Base-by-base conservation (phyloP, 192 early-diverging fungal genomes). In the Chytriomyces sp. region DNA sequence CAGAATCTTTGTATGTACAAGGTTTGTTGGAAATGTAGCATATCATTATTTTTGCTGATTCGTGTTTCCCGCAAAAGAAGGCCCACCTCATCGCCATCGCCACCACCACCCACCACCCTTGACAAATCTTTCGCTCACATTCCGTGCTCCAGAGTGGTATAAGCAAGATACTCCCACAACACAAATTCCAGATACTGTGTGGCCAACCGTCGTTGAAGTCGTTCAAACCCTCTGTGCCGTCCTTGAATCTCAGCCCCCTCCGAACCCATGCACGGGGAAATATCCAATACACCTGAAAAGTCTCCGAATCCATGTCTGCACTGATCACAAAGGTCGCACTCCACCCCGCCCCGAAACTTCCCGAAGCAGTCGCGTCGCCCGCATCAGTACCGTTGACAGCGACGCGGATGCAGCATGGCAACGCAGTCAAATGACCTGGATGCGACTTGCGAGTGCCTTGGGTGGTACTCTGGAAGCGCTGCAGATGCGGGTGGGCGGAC, bases 31-130 rank as follows among this genome's bases (percentile, higher is more conserved):
- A 49, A 14, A 49, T 22, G 22, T 22, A 49, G 17, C 44, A 14
- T 22, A 49, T 49, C 44, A 49, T n/a, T n/a, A 49, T 22, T 14
- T 49, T 49, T 22, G n/a, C n/a, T n/a, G n/a, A n/a, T n/a, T n/a
- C n/a, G n/a, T n/a, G n/a, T n/a, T n/a, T 56, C 22, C 54, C 8
- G 31, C 5, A 30, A 60, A 6, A 6, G 32, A 28, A 28, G 34
- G 49, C 40, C 26, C 39, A n/a, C 4, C 37, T 12, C 28, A 17
- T 44, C 62, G 49, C 37, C 36, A 64, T 44, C 62, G 49, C n/a
- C n/a, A n/a, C 62, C 62, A 64, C 62, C 39, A 39, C 14, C 39
- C 62, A 5, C 62, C 62, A 7, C 52, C 65, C 17, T 33, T 68
- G n/a, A n/a, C 17, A 10, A 55, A 44, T 12, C 44, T 68, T 8